A percentile compares a stretch with the other conserved stretches of the same genome.
phyloP scores from a whole-genome alignment of 176 grass and related monocot species.

The Canna indica region DNA sequence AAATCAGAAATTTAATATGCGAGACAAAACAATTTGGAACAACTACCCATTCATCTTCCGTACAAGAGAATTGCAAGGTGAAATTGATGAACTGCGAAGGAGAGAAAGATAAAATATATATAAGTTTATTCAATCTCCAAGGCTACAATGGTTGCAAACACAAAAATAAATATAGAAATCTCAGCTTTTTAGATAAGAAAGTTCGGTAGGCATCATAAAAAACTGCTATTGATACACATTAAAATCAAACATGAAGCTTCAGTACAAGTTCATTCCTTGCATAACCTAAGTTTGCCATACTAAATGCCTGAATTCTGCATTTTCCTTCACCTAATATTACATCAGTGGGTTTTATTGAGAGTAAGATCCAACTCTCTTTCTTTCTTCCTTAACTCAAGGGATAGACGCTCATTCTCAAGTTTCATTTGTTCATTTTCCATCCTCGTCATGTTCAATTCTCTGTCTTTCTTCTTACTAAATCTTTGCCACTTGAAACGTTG shows the following conservation, averaged over 20 bases:
- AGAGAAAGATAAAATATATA: neutral
- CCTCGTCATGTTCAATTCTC: conserved; percentile 48
- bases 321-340: neutral
- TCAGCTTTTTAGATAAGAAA: neutral
- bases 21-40: neutral
- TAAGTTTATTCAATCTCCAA: neutral
- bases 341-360: neutral
- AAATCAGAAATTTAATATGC: neutral
- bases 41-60: neutral
- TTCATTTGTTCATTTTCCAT: conserved; percentile 46
- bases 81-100: neutral
- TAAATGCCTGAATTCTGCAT: neutral
- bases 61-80: no score
- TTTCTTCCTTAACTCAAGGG: conserved; percentile 35
- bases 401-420: conserved; percentile 40
- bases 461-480: conserved; percentile 52
- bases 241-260: neutral
- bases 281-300: neutral
- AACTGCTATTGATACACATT: neutral
- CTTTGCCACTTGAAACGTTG: conserved; percentile 41
- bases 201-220: neutral
- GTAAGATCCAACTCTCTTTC: conserved; percentile 47
- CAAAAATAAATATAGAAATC: neutral
- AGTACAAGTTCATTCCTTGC: neutral
- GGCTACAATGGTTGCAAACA: neutral